These are phyloP conservation scores for Moricandia moricandioides DNA, from an alignment of 345 rosid species.

Conservation along the genomic window DNA sequence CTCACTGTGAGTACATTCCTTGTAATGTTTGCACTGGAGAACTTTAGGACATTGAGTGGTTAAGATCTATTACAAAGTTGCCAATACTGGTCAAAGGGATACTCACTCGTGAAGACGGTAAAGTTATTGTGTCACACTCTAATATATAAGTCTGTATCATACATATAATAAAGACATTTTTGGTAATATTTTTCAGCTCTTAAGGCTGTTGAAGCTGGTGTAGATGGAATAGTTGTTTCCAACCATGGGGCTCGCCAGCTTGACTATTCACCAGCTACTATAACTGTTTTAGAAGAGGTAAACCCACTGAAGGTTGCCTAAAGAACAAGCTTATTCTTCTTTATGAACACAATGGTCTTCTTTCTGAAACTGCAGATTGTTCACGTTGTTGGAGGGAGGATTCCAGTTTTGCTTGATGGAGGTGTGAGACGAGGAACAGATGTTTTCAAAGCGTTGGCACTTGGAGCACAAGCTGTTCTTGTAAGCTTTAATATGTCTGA, in stretches of 20 bases:
- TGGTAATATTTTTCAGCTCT: conserved; percentile 43
- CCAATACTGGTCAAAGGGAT: conserved; percentile 75
- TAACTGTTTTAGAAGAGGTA: conserved; percentile 74
- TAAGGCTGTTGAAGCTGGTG: conserved; percentile 65
- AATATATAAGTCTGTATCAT: background rate
- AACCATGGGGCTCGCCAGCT: conserved; percentile 87
- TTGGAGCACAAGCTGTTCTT: conserved; percentile 86
- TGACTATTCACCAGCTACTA: conserved; percentile 64
- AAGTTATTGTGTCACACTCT: conserved; percentile 23
- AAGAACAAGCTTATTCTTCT: background rate
- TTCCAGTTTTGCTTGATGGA: conserved; percentile 82
- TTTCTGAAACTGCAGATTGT: conserved; percentile 52
- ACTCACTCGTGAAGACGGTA: conserved; percentile 84
- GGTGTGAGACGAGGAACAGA: conserved; percentile 84
- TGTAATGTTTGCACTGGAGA: background rate
- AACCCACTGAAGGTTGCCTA: background rate
- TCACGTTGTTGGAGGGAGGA: conserved; percentile 59
- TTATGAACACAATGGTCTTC: background rate
- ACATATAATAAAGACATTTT: background rate
- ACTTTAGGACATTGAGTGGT: conserved; percentile 74
- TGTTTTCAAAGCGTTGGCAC: conserved; percentile 84
- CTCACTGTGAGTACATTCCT: background rate
- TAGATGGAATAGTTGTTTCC: conserved; percentile 70
- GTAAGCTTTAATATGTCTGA: conserved; percentile 39
- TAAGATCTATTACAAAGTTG: conserved; percentile 71